Evolutionary conservation across 257 asterid genomes (phyloP).

Genomic region (Jasminum sambac): DNA sequence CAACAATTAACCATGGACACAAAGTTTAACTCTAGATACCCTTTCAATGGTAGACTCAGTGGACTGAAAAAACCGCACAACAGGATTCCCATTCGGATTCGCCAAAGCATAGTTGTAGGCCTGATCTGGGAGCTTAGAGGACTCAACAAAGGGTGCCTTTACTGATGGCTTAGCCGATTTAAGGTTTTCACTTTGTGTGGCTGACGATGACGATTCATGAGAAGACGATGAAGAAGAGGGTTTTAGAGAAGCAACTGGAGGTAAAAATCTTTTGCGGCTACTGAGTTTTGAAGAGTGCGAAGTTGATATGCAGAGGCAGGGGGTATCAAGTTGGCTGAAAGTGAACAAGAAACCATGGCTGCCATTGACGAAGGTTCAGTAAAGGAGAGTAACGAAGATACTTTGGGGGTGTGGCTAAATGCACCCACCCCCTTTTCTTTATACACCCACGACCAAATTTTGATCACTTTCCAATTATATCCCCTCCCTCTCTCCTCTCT

Average conservation of each 20-base stretch:
- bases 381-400: neutral
- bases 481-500: no score
- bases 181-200: slow-evolving; percentile 34
- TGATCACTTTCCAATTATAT: no score
- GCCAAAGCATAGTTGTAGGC: slow-evolving; percentile 37
- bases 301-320: slow-evolving; percentile 34
- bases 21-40: slow-evolving; percentile 30
- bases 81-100: slow-evolving; percentile 50
- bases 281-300: slow-evolving; percentile 18
- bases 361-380: slow-evolving; percentile 46
- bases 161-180: slow-evolving; percentile 34
- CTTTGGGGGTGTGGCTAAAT: neutral
- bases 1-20: neutral
- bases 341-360: slow-evolving; percentile 45
- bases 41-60: slow-evolving; percentile 74
- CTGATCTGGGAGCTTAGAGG: slow-evolving; percentile 37
- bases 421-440: no score
- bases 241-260: slow-evolving; percentile 35
- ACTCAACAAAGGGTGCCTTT: slow-evolving; percentile 34
- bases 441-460: no score
- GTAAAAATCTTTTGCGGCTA: slow-evolving; percentile 26
- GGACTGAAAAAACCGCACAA: slow-evolving; percentile 48
- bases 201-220: slow-evolving; percentile 47
- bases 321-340: slow-evolving; percentile 35
- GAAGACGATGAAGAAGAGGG: slow-evolving; percentile 43